Evolutionary conservation across 805 yeast species (phyloP).

Genomic region (Wickerhamiella bombiphila): DNA sequence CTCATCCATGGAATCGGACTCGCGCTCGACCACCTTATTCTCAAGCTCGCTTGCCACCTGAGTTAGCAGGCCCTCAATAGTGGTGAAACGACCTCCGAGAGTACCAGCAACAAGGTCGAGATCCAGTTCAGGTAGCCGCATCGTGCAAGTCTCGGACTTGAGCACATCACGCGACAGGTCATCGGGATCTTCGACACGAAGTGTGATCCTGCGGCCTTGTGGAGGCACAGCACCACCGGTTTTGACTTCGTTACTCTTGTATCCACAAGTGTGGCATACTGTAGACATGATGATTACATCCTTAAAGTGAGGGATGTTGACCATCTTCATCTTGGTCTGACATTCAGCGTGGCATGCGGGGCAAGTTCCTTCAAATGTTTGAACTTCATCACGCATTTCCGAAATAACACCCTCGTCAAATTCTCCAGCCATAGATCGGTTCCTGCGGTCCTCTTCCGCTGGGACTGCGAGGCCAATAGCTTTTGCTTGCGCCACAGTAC

Average conservation of each 20-base stretch:
- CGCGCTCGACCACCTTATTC: slow-evolving; percentile 65
- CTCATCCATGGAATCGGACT: slow-evolving; percentile 83
- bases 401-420: slow-evolving; percentile 54
- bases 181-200: slow-evolving; percentile 72
- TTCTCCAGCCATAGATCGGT: slow-evolving; percentile 32
- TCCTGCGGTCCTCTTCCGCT: slow-evolving; percentile 30
- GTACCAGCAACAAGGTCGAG: slow-evolving; percentile 93
- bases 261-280: slow-evolving; percentile 82
- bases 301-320: slow-evolving; percentile 93
- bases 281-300: slow-evolving; percentile 96
- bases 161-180: slow-evolving; percentile 89
- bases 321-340: slow-evolving; percentile 92
- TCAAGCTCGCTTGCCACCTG: slow-evolving; percentile 87
- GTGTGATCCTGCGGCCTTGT: slow-evolving; percentile 58
- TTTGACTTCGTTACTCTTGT: slow-evolving; percentile 92
- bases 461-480: slow-evolving; percentile 46
- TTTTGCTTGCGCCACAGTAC: slow-evolving; percentile 82
- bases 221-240: slow-evolving; percentile 95
- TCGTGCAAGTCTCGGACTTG: slow-evolving; percentile 85
- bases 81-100: slow-evolving; percentile 94
- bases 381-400: slow-evolving; percentile 79
- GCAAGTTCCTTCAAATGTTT: slow-evolving; percentile 82
- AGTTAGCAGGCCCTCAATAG: slow-evolving; percentile 79
- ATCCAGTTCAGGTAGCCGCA: slow-evolving; percentile 72
- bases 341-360: slow-evolving; percentile 74